These are phyloP conservation scores for Silene noctiflora DNA, from an alignment of 179 eudicot species.

Conservation along the genomic window DNA sequence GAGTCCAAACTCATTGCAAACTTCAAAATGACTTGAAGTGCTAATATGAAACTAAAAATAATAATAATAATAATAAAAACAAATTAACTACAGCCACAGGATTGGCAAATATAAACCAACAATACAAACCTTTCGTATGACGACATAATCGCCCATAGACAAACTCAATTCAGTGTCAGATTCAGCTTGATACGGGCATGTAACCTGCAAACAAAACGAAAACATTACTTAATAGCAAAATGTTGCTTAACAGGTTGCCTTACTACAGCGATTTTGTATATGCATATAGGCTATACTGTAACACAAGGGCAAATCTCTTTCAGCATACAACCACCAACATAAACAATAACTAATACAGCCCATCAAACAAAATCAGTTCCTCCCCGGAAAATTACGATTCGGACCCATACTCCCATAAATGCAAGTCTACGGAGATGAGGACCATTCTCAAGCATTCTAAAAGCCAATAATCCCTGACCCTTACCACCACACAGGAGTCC, in stretches of 20 bases:
- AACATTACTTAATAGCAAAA: neutral
- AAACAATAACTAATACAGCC: neutral
- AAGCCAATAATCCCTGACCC: neutral
- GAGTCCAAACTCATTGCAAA: neutral
- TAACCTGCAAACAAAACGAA: conserved; percentile 45
- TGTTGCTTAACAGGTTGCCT: neutral
- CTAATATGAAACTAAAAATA: neutral
- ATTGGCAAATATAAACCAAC: neutral
- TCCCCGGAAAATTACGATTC: neutral
- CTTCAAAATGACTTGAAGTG: no score
- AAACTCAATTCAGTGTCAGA: conserved; percentile 76
- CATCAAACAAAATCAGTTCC: neutral
- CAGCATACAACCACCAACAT: neutral
- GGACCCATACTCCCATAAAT: neutral
- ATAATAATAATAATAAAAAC: no score
- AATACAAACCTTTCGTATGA: conserved; percentile 72
- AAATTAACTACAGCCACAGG: neutral
- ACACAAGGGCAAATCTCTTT: no score
- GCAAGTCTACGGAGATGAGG: neutral
- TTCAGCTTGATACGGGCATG: conserved; percentile 76
- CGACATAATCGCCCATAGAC: conserved; percentile 78
- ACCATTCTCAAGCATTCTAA: neutral
- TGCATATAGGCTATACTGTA: no score
- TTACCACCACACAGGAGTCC: neutral
- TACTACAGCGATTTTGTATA: no score